Percentiles rank a stretch among this genome's conserved stretches.
Conservation (phyloP, 192 early-diverging fungal genomes). For the Coemansia sp. region DNA sequence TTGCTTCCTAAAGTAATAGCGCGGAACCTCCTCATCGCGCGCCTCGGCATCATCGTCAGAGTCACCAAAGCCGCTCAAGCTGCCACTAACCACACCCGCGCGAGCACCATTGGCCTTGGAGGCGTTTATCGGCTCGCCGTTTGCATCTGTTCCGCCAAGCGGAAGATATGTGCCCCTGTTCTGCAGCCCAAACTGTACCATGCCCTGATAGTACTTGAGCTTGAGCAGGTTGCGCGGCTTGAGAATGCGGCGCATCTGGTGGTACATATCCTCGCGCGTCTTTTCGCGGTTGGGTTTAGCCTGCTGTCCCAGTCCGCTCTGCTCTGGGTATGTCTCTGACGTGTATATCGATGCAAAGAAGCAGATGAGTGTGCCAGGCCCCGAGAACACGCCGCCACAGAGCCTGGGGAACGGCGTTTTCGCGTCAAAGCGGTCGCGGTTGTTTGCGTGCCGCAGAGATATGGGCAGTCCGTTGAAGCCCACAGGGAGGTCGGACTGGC, state of each 20-base stretch:
- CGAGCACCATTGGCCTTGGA: neutral
- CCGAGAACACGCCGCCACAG: slow-evolving; percentile 49
- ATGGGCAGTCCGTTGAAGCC: slow-evolving; percentile 16
- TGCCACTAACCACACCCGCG: neutral
- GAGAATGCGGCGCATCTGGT: slow-evolving; percentile 28
- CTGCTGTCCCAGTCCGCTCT: slow-evolving; percentile 3
- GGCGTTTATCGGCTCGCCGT: neutral
- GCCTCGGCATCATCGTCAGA: slow-evolving; percentile 17
- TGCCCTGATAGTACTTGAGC: slow-evolving; percentile 30
- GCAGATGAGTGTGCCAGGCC: slow-evolving; percentile 41
- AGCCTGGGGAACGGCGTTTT: slow-evolving; percentile 48
- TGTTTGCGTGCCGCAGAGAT: slow-evolving; percentile 16
- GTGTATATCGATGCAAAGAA: slow-evolving; percentile 47
- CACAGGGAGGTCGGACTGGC: slow-evolving; percentile 12
- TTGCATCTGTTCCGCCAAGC: slow-evolving; percentile 3
- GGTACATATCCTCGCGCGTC: slow-evolving; percentile 33
- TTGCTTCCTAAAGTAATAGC: slow-evolving; percentile 41
- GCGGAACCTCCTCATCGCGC: slow-evolving; percentile 41
- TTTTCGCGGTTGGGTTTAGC: slow-evolving; percentile 5
- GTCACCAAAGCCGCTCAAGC: slow-evolving; percentile 12
- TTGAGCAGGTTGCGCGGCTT: slow-evolving; percentile 36
- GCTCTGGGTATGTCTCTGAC: slow-evolving; percentile 33
- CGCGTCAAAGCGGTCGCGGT: slow-evolving; percentile 37
- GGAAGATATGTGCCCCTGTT: slow-evolving; percentile 25
- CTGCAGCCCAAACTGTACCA: slow-evolving; percentile 36